phyloP scores from a whole-genome alignment of 495 filamentous ascomycete species.

The Xeromyces bisporus region DNA sequence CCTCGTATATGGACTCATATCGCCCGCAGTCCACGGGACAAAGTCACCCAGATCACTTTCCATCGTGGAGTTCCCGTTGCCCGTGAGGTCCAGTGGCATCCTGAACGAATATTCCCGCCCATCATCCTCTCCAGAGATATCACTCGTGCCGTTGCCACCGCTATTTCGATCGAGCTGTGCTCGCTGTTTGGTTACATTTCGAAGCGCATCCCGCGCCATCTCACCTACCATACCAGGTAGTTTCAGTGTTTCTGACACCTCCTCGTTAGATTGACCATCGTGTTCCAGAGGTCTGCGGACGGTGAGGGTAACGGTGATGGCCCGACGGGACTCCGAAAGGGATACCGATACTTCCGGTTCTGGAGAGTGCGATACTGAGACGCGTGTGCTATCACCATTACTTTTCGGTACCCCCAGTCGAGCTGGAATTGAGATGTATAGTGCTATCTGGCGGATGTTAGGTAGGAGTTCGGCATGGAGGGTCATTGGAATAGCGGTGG shows the following conservation, averaged over 20 bases:
- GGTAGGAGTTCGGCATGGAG: conserved; percentile 78
- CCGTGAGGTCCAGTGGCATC: conserved; percentile 39
- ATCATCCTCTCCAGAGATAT: background rate
- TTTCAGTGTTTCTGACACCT: conserved; percentile 34
- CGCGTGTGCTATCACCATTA: background rate
- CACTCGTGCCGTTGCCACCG: no score
- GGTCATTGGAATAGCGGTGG: background rate
- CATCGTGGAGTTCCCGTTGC: conserved; percentile 7
- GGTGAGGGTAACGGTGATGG: conserved; percentile 18
- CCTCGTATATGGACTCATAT: conserved; percentile 34
- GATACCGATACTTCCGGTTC: conserved; percentile 6
- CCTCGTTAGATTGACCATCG: background rate
- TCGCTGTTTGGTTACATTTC: background rate
- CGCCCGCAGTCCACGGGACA: conserved; percentile 58
- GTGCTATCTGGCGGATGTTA: conserved; percentile 70
- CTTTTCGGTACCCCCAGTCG: background rate
- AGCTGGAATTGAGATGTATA: conserved; percentile 49
- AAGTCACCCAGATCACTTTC: conserved; percentile 22
- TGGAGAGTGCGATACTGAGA: background rate
- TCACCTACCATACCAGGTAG: conserved; percentile 47
- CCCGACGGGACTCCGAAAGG: conserved; percentile 24
- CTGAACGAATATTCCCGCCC: conserved; percentile 42
- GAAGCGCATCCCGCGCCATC: conserved; percentile 11
- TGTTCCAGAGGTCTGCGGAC: conserved; percentile 24
- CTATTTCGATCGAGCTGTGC: background rate